phyloP scores from a whole-genome alignment of 129 eudicot genomes.

The Heracleum sosnowskyi region DNA sequence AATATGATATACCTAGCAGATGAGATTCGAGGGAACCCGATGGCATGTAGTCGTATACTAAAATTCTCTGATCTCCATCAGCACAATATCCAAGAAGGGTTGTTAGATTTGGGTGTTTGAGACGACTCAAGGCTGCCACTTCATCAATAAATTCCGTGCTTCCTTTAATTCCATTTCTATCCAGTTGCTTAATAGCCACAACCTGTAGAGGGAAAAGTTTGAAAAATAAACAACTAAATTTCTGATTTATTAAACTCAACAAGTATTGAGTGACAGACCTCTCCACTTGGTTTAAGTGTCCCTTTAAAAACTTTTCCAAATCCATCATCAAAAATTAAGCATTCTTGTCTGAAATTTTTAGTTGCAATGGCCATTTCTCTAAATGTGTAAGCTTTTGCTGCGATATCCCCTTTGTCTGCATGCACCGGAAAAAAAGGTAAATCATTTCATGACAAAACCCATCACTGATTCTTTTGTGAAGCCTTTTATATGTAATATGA shows the following conservation, averaged over 20 bases:
- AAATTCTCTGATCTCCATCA: slow-evolving; percentile 10
- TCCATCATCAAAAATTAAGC: background rate
- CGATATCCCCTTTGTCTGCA: background rate
- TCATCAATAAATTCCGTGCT: background rate
- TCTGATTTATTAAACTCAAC: background rate
- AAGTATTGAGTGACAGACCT: background rate
- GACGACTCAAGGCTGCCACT: background rate
- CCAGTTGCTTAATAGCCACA: slow-evolving; percentile 10
- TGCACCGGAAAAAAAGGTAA: background rate
- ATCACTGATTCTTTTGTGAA: background rate
- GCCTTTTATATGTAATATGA: background rate
- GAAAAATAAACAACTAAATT: background rate
- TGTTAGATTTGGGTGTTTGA: background rate
- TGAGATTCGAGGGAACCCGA: slow-evolving; percentile 8
- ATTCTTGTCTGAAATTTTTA: slow-evolving; percentile 7
- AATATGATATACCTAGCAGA: background rate
- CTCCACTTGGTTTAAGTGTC: slow-evolving; percentile 9
- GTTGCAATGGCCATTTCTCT: slow-evolving; percentile 10
- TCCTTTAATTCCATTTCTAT: slow-evolving; percentile 8
- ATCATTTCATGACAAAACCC: background rate
- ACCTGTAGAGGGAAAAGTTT: background rate
- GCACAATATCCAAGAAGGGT: background rate
- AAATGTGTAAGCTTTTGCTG: background rate
- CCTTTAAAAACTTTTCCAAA: slow-evolving; percentile 10
- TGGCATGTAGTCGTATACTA: slow-evolving; percentile 4